Evolutionary conservation across 257 asterid species (phyloP).

Genomic region (Scutellaria minor): DNA sequence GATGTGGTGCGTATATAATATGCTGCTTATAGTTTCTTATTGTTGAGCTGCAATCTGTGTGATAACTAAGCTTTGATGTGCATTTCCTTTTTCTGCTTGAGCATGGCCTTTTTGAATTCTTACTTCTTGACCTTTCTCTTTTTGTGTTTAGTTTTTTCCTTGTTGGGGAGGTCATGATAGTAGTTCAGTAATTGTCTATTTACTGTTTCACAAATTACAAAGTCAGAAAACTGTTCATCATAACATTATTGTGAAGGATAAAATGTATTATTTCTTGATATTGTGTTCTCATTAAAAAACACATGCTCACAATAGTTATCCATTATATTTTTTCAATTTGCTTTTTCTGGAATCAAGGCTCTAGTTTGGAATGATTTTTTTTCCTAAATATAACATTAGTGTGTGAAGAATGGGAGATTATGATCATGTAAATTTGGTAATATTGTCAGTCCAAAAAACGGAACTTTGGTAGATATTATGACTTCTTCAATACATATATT

Average conservation of each 20-base stretch:
- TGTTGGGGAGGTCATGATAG: not conserved
- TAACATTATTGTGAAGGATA: not conserved
- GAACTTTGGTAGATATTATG: not conserved
- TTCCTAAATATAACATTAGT: not conserved
- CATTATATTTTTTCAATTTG: not conserved
- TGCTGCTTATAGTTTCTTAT: not conserved
- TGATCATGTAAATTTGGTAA: not conserved
- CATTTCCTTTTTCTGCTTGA: slow-evolving; percentile 19
- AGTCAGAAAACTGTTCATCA: not conserved
- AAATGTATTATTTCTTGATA: not conserved
- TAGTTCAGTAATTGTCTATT: not conserved
- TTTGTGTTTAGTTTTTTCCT: not conserved
- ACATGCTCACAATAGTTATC: not conserved
- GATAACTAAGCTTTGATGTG: not conserved
- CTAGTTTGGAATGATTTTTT: slow-evolving; percentile 3
- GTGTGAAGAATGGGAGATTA: slow-evolving; percentile 5
- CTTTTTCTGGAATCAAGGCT: not conserved
- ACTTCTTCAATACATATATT: not conserved
- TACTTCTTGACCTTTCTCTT: not conserved
- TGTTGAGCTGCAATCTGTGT: slow-evolving; percentile 6
- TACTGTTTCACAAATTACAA: not conserved
- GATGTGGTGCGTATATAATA: slow-evolving; percentile 55
- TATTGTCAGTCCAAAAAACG: not conserved
- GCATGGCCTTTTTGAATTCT: not conserved
- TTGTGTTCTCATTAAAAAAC: not conserved